A percentile compares a stretch with the other conserved stretches of the same genome.
Conservation (phyloP, 2,329 filamentous ascomycete species). For the Colletotrichum incanum region DNA sequence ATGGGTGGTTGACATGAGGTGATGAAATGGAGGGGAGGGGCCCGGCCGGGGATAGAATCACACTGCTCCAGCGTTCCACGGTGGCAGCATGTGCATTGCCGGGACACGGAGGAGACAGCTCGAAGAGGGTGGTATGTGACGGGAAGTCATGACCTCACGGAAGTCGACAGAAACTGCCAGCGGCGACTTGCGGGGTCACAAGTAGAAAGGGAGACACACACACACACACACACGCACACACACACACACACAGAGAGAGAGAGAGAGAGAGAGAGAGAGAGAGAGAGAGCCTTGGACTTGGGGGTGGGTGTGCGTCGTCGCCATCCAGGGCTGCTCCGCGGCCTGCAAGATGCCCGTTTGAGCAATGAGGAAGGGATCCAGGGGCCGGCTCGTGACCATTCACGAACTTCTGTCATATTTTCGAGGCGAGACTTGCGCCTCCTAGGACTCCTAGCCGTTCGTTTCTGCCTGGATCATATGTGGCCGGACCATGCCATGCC, state of each 20-base stretch:
- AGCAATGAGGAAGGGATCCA: slow-evolving; percentile 33
- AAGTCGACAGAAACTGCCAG: slow-evolving; percentile 18
- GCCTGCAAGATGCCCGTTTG: slow-evolving; percentile 37
- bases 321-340: slow-evolving; percentile 27
- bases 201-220: not conserved
- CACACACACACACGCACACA: too few species aligned
- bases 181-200: slow-evolving; percentile 14
- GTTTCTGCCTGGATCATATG: not conserved
- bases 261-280: not conserved
- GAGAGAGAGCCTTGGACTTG: not conserved
- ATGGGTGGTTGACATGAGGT: slow-evolving; percentile 35
- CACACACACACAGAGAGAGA: not conserved
- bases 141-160: slow-evolving; percentile 28
- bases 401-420: slow-evolving; percentile 41
- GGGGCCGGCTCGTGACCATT: slow-evolving; percentile 35
- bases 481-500: not conserved
- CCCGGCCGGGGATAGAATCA: slow-evolving; percentile 26
- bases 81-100: slow-evolving; percentile 40
- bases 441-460: slow-evolving; percentile 1
- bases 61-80: slow-evolving; percentile 37
- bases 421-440: slow-evolving; percentile 14
- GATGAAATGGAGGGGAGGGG: slow-evolving; percentile 27
- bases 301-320: not conserved
- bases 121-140: slow-evolving; percentile 21
- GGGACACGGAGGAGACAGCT: slow-evolving; percentile 19